Percentiles rank a stretch among this genome's conserved stretches.
Evolutionary conservation across 441 rosid genomes (phyloP).

Genomic region (Euphorbia corollata): DNA sequence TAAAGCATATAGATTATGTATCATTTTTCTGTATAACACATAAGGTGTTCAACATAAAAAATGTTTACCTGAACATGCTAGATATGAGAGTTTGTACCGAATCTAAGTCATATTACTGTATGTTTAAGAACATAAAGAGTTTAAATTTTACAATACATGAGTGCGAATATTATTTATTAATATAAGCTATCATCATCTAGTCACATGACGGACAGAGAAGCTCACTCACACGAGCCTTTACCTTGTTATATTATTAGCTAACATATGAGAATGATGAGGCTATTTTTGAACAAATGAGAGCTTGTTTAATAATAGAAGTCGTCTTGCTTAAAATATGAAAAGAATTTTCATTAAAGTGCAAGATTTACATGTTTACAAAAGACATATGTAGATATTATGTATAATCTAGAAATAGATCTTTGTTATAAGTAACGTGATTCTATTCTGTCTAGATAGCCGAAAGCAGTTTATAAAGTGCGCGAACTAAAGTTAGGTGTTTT

Average conservation of each 20-base stretch:
- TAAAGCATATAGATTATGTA: too few species aligned
- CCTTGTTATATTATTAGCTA: background rate
- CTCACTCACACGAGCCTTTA: background rate
- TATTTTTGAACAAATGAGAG: background rate
- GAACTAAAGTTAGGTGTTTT: background rate
- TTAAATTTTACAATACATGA: background rate
- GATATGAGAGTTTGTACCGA: background rate
- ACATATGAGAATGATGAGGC: background rate
- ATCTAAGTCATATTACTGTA: too few species aligned
- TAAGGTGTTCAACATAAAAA: too few species aligned
- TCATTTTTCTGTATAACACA: slow-evolving; percentile 12
- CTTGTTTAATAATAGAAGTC: background rate
- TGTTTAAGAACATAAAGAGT: background rate
- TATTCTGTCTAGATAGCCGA: background rate
- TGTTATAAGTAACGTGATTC: background rate
- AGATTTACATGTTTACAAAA: background rate
- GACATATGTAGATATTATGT: too few species aligned
- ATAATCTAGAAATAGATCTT: too few species aligned
- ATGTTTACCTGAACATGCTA: too few species aligned
- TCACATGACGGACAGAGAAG: too few species aligned
- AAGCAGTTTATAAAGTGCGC: background rate
- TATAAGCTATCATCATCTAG: background rate
- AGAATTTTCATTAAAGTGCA: background rate
- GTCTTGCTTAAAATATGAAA: background rate
- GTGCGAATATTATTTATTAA: background rate